Evolutionary conservation across 148 eudicot species (phyloP).

Genomic region (Cornus florida): DNA sequence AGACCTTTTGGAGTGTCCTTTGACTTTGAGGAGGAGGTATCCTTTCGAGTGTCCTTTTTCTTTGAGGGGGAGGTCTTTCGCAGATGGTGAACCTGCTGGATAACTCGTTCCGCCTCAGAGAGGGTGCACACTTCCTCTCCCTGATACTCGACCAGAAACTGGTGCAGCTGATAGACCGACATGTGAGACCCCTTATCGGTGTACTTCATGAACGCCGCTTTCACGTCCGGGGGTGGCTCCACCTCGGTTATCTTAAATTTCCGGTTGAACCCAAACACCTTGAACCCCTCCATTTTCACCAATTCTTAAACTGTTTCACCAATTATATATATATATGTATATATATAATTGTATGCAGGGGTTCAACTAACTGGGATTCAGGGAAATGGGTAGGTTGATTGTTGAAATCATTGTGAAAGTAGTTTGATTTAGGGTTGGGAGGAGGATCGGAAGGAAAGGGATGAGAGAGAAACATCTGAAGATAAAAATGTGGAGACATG

Average conservation of each 20-base stretch:
- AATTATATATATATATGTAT: neutral
- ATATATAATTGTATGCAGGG: neutral
- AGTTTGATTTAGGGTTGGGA: too few relatives aligned
- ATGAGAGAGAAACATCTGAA: neutral
- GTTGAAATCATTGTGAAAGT: too few relatives aligned
- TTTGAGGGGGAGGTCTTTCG: slow-evolving; percentile 20
- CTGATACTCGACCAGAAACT: slow-evolving; percentile 65
- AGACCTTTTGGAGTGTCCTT: slow-evolving; percentile 31
- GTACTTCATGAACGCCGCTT: slow-evolving; percentile 50
- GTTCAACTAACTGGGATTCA: too few relatives aligned
- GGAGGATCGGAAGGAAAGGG: neutral
- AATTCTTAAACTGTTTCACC: slow-evolving; percentile 13
- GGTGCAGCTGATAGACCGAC: slow-evolving; percentile 48
- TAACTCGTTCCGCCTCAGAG: slow-evolving; percentile 40
- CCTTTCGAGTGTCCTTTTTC: slow-evolving; percentile 22
- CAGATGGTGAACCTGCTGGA: slow-evolving; percentile 32
- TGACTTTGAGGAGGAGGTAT: slow-evolving; percentile 2
- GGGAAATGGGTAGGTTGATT: too few relatives aligned
- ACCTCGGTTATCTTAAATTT: slow-evolving; percentile 68
- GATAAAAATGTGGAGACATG: neutral
- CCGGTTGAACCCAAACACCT: slow-evolving; percentile 71
- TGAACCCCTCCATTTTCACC: slow-evolving; percentile 24
- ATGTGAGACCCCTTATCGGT: slow-evolving; percentile 32
- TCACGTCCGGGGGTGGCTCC: slow-evolving; percentile 73
- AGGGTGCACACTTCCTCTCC: slow-evolving; percentile 31